Conservation (phyloP, 176 grass and related monocot species). For the Musa schizocarpa region DNA sequence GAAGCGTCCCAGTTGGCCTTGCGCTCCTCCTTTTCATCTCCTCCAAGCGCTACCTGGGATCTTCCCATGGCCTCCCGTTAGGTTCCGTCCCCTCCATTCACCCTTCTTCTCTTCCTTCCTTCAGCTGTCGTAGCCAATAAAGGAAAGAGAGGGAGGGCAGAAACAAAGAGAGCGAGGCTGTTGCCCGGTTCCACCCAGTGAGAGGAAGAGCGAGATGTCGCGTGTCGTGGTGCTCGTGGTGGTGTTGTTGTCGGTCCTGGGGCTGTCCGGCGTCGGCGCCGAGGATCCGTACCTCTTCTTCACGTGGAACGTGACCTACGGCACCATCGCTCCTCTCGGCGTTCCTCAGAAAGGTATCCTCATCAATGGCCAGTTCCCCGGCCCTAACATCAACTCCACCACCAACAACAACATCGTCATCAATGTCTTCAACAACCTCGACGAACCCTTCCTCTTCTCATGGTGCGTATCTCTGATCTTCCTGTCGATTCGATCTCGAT, state of each 20-base stretch:
- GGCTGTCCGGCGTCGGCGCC: neutral
- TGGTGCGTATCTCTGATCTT: neutral
- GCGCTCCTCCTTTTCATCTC: too few species aligned
- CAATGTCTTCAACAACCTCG: neutral
- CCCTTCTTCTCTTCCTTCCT: too few species aligned
- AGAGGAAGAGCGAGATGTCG: neutral
- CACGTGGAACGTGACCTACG: neutral
- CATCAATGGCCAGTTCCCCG: neutral
- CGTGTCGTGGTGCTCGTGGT: neutral
- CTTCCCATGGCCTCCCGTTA: too few species aligned
- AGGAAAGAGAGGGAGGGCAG: too few species aligned
- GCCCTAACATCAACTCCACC: neutral
- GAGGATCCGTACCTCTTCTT: neutral
- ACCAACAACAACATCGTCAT: neutral
- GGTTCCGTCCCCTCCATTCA: too few species aligned
- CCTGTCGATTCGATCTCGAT: too few species aligned
- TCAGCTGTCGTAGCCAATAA: too few species aligned
- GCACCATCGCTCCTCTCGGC: neutral
- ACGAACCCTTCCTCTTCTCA: neutral
- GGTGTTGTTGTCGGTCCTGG: neutral
- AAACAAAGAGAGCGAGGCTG: too few species aligned
- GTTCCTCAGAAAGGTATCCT: neutral
- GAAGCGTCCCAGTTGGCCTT: too few species aligned
- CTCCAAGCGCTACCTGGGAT: too few species aligned
- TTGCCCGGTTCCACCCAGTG: too few species aligned